A percentile compares a stretch with the other conserved stretches of the same genome.
phyloP scores from a whole-genome alignment of 2,329 filamentous ascomycete genomes.

The Curvularia eragrostidis region DNA sequence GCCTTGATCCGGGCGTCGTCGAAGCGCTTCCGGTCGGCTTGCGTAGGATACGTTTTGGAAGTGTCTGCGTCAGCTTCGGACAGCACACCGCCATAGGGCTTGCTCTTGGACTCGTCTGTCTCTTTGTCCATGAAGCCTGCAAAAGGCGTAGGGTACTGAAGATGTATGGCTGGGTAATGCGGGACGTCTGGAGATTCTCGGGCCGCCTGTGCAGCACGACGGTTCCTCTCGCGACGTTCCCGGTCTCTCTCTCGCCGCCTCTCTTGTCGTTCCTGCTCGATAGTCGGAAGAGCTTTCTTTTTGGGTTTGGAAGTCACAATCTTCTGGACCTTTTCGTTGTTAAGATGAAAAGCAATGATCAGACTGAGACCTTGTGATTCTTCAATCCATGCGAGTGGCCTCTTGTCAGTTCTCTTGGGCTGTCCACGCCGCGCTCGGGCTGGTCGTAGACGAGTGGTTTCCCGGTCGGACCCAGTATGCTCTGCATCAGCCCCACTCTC shows the following conservation, averaged over 20 bases:
- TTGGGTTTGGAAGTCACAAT: constrained; percentile 67
- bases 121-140: constrained; percentile 91
- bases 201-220: constrained; percentile 53
- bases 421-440: constrained; percentile 42
- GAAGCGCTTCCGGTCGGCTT: constrained; percentile 83
- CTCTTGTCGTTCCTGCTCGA: constrained; percentile 42
- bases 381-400: constrained; percentile 47
- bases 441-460: constrained; percentile 38
- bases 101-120: constrained; percentile 85
- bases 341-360: constrained; percentile 46
- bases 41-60: constrained; percentile 80
- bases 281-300: constrained; percentile 44
- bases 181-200: constrained; percentile 53
- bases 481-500: constrained; percentile 40
- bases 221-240: constrained; percentile 54
- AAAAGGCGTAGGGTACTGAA: constrained; percentile 76
- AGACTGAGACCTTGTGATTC: constrained; percentile 41
- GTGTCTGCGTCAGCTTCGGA: constrained; percentile 91
- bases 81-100: constrained; percentile 94
- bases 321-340: constrained; percentile 64
- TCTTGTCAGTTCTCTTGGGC: constrained; percentile 45
- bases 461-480: constrained; percentile 40
- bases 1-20: constrained; percentile 89
- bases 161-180: constrained; percentile 67
- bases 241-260: constrained; percentile 44